Base-by-base conservation (phyloP, 1,284 basidiomycete species). In the Austroboletus rostrupii region DNA sequence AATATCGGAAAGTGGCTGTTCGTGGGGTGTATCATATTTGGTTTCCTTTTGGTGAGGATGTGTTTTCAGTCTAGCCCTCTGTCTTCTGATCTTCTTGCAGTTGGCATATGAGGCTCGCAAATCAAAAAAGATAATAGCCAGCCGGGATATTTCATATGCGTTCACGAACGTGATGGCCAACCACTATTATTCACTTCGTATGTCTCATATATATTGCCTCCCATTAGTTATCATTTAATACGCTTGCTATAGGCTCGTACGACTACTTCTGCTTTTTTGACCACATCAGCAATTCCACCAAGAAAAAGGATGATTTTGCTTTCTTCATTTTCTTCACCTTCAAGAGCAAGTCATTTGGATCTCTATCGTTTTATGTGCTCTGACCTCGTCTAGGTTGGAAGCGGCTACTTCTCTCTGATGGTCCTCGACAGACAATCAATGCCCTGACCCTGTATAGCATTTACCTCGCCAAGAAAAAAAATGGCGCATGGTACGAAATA, bases 321-420 rank as follows among this genome's bases (percentile, higher is more conserved):
- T 98, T 99, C 79, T 99, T 97, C 71, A 84, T 98, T 68, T 99
- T 98, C 81, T 99, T 99, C 74, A 90, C 90, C 1, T 99, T 99
- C 82, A 99, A 99, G 76, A 93, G 93, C 90, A 52, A 46, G 83
- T 74, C 8, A 9, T 9, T 38, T 43, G 20, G 17, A 23, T 52
- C 50, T 48, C 28, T 47, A 39, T 46, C 21, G 44, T 31, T 29
- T 41, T 35, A 55, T 49, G 51, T 57, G 37, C 28, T 41, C 50
- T 60, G 35, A 50, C 52, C 13, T 40, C 29, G 28, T 35, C 19
- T 41, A 95, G 92, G 88, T 68, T 99, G 96, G 96, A 99, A 98
- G 72, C 87, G 92, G 17, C 71, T 97, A 8, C 72, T 98, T 16
- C 74, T 98, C 51, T 93, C 96, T 49, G 96, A 99, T 68, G 93